These are phyloP conservation scores for Alternaria sp. DNA, from an alignment of 2,329 filamentous ascomycete genomes.

Conservation along the genomic window DNA sequence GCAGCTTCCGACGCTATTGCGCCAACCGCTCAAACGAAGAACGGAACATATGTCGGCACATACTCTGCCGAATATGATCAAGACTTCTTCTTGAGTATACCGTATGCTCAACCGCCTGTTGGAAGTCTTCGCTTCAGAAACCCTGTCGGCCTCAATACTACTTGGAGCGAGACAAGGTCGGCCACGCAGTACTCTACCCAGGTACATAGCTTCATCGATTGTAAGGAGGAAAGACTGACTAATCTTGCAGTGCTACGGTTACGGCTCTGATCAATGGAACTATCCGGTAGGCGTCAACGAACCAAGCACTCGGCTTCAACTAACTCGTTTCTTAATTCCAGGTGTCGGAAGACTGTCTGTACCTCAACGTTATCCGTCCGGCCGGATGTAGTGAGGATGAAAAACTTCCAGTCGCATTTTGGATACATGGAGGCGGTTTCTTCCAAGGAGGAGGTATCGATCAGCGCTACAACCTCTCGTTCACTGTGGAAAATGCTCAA, in stretches of 20 bases:
- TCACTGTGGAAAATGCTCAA: constrained; percentile 58
- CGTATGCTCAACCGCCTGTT: constrained; percentile 54
- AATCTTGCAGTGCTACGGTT: constrained; percentile 47
- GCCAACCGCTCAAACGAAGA: constrained; percentile 53
- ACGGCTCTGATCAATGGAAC: constrained; percentile 48
- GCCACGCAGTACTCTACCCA: constrained; percentile 46
- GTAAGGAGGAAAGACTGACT: constrained; percentile 13
- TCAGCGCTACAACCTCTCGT: constrained; percentile 61
- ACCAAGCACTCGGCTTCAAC: neutral
- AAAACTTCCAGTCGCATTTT: constrained; percentile 63
- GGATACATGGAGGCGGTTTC: constrained; percentile 64
- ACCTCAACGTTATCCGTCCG: constrained; percentile 62
- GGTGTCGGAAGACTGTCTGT: constrained; percentile 61
- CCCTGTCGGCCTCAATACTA: constrained; percentile 58
- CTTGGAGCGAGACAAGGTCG: constrained; percentile 50
- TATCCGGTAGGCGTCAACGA: constrained; percentile 50
- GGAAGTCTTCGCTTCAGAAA: constrained; percentile 61
- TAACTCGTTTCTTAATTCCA: constrained; percentile 4
- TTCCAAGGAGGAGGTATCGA: constrained; percentile 60
- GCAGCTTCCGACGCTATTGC: constrained; percentile 21
- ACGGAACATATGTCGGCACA: constrained; percentile 55
- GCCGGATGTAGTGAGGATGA: constrained; percentile 36
- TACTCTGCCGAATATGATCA: constrained; percentile 54
- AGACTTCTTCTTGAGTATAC: constrained; percentile 60
- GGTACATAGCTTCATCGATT: constrained; percentile 15